phyloP scores from a whole-genome alignment of 257 asterid species.

The Solanum arcanum region DNA sequence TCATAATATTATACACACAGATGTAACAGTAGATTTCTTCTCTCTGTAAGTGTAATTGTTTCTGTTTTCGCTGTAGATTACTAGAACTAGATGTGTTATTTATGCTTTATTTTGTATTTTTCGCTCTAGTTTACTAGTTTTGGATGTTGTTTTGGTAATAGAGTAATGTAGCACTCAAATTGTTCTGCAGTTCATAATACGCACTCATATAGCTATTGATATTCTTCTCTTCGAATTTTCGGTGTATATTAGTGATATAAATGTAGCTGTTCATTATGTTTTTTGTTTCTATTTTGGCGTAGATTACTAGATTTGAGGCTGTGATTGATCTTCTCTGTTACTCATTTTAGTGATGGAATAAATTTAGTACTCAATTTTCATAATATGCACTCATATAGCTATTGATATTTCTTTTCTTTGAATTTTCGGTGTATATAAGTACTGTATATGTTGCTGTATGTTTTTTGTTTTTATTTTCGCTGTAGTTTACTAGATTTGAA shows the following conservation, averaged over 20 bases:
- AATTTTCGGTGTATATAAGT: background rate
- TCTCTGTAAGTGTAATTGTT: background rate
- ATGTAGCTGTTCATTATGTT: background rate
- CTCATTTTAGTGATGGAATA: background rate
- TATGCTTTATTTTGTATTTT: background rate
- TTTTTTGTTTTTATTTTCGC: too few species aligned
- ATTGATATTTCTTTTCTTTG: background rate
- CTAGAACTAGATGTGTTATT: background rate
- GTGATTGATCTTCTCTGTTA: background rate
- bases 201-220: background rate
- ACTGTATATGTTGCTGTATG: background rate
- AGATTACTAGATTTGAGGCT: background rate
- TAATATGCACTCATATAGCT: background rate
- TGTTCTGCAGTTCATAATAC: background rate
- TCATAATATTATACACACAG: background rate
- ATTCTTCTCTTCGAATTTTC: background rate
- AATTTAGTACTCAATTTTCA: background rate
- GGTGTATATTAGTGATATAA: background rate
- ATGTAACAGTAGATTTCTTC: background rate
- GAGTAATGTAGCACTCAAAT: background rate
- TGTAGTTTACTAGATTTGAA: background rate
- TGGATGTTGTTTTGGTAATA: background rate
- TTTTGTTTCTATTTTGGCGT: background rate
- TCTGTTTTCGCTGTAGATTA: background rate
- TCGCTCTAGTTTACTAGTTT: background rate